Percentiles rank a stretch among this genome's conserved stretches.
phyloP scores from a whole-genome alignment of 208 protist genomes.

The Naegleria fowleri region DNA sequence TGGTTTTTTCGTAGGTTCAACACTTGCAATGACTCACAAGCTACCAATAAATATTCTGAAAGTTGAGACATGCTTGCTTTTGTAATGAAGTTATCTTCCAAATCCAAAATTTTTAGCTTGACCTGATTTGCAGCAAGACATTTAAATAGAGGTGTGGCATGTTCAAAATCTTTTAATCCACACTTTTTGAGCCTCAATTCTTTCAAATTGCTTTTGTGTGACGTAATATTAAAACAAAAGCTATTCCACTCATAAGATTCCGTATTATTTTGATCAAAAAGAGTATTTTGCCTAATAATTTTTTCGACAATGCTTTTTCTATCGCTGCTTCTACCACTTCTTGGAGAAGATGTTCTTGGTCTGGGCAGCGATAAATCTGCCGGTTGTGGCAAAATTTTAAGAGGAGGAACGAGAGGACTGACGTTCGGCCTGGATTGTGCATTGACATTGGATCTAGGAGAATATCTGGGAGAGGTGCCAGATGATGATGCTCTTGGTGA shows the following conservation, averaged over 20 bases:
- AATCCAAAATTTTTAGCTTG: background rate
- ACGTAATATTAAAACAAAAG: background rate
- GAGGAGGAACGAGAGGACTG: no score
- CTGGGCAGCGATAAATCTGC: no score
- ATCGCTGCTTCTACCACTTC: no score
- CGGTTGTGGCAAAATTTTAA: no score
- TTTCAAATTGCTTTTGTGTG: background rate
- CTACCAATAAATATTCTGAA: background rate
- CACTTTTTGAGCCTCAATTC: background rate
- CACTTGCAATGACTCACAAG: background rate
- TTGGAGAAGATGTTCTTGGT: no score
- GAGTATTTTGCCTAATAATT: background rate
- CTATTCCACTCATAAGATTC: background rate
- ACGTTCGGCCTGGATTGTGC: no score
- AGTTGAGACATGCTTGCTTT: background rate
- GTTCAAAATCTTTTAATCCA: background rate
- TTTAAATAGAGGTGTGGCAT: background rate
- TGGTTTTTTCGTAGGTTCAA: background rate
- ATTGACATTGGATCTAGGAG: no score
- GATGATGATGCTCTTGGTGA: no score
- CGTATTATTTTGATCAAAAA: background rate
- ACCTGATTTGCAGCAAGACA: background rate
- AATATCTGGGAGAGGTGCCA: no score
- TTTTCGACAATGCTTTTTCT: no score
- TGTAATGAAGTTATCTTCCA: background rate